A percentile compares a stretch with the other conserved stretches of the same genome.
Conservation (phyloP, 495 filamentous ascomycete species). For the Talaromyces wortmannii region DNA sequence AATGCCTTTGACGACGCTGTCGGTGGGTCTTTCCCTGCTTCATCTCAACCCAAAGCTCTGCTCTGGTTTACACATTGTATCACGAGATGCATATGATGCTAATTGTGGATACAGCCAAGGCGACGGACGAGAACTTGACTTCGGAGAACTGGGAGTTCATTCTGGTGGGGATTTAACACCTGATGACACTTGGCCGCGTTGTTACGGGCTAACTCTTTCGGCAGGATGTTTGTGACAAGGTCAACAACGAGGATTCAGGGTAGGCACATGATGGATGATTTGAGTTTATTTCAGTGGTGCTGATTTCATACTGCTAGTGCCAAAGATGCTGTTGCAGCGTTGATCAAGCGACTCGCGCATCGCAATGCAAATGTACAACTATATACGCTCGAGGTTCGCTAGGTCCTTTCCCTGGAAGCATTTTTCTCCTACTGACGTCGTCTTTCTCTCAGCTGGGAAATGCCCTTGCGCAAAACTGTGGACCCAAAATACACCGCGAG, state of each 20-base stretch:
- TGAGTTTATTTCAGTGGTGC: neutral
- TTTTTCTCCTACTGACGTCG: neutral
- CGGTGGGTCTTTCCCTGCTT: conserved; percentile 43
- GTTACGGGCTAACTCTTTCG: neutral
- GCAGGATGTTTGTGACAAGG: conserved; percentile 93
- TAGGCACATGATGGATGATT: conserved; percentile 20
- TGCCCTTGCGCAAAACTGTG: conserved; percentile 92
- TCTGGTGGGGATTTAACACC: conserved; percentile 46
- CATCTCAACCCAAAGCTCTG: neutral
- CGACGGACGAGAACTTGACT: conserved; percentile 97
- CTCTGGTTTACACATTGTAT: too few species aligned
- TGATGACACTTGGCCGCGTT: neutral
- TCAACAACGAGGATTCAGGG: conserved; percentile 58
- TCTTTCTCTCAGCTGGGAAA: conserved; percentile 59
- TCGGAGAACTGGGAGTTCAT: conserved; percentile 99
- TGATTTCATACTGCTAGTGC: conserved; percentile 35
- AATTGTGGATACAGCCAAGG: conserved; percentile 61
- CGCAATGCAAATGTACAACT: conserved; percentile 99
- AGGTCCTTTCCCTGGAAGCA: neutral
- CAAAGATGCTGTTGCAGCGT: conserved; percentile 85
- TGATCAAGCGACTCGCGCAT: conserved; percentile 95
- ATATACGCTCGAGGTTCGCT: conserved; percentile 83
- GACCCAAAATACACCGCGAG: conserved; percentile 84
- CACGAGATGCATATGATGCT: too few species aligned
- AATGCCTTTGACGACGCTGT: conserved; percentile 79